Evolutionary conservation across 1,139 yeast species (phyloP), one percentile per base, ranked within the genome.

Genomic region (Petasospora rhodanensis): DNA sequence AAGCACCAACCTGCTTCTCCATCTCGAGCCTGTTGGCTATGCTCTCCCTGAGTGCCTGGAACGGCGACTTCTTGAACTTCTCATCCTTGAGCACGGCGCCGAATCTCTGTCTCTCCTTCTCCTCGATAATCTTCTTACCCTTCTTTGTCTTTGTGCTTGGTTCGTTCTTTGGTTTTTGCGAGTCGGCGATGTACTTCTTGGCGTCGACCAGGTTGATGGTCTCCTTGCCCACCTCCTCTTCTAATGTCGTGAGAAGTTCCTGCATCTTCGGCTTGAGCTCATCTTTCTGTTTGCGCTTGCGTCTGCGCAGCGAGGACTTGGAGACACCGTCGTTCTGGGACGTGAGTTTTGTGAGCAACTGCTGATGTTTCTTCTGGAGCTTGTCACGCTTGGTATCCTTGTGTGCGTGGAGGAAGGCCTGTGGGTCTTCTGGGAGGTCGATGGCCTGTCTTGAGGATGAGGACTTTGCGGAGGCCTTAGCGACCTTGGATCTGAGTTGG

Each of bases 221-320:
- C 7, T 37, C 41, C 17, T 44, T 44, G 16, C 42, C 42, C 7
- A 58, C 54, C 14, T 56, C 55, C 18, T 51, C 59, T 13, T 62
- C 70, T 36, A 82, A 61, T 24, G 72, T 73, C 24, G 62, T 62
- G 35, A 77, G 62, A 29, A 81, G 59, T 43, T 81, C 91, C 35
- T 70, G 65, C 73, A 82, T 68, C 49, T 76, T 71, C 6, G 89
- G 85, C 43, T 70, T 70, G 41, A 82, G 62, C 45, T 77, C 73
- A 41, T 79, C 80, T 49, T 69, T 72, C 30, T 68, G 66, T 51
- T 75, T 77, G 43, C 85, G 68, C 52, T 78, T 80, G 40, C 81
- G 68, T 58, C 89, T 70, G 50, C 86, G 67, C 9, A 70, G 46
- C 1, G 85, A 64, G 4, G 85, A 76, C 52, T 80, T 81, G 21